Conservation (phyloP, 441 rosid genomes). For the Dalechampia spathulata region DNA sequence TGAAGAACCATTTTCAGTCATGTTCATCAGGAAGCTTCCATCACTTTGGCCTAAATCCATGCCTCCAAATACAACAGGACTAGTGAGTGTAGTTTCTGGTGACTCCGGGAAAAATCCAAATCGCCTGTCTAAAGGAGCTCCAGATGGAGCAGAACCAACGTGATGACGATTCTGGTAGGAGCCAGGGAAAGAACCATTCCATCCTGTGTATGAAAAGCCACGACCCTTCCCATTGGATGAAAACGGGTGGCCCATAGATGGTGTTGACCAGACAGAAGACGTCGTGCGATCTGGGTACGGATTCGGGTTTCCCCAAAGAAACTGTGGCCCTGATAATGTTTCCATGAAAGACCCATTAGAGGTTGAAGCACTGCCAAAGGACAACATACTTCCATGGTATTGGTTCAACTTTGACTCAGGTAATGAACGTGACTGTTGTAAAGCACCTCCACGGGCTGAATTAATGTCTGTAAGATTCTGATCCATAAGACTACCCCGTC, state of each 20-base stretch:
- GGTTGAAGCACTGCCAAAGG: conserved; percentile 51
- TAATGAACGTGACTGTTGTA: conserved; percentile 63
- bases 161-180: conserved; percentile 54
- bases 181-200: conserved; percentile 44
- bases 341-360: conserved; percentile 61
- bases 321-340: conserved; percentile 88
- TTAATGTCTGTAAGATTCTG: conserved; percentile 32
- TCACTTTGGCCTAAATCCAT: conserved; percentile 51
- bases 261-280: conserved; percentile 64
- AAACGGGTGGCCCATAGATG: conserved; percentile 52
- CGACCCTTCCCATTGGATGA: conserved; percentile 47
- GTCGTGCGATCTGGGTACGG: conserved; percentile 48
- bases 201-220: conserved; percentile 45
- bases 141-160: conserved; percentile 97
- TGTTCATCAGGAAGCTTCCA: conserved; percentile 57
- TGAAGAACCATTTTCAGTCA: conserved; percentile 56
- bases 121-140: conserved; percentile 74
- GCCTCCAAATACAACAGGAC: conserved; percentile 44
- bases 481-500: conserved; percentile 41
- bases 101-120: conserved; percentile 80
- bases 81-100: conserved; percentile 57
- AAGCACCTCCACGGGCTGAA: conserved; percentile 32
- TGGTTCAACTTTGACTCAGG: conserved; percentile 66
- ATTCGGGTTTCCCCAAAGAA: conserved; percentile 95
- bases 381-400: conserved; percentile 44